Conservation (phyloP, 202 grass and related monocot species). For the Musa balbisiana region DNA sequence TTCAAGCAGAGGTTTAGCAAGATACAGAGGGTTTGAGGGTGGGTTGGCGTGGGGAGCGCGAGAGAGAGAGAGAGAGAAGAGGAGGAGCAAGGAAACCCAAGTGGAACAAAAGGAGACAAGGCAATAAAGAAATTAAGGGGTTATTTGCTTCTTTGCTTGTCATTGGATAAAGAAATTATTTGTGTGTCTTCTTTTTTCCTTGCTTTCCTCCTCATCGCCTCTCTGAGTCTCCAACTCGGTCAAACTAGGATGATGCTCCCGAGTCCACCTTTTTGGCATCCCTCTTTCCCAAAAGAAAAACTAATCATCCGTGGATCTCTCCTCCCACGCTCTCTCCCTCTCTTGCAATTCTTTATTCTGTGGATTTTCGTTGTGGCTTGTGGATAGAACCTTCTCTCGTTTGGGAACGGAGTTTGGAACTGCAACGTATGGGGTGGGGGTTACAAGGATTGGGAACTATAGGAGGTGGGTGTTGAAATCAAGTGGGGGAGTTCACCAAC, state of each 20-base stretch:
- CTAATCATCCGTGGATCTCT: neutral
- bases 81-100: no score
- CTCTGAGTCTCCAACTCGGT: slow-evolving; percentile 43
- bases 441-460: no score
- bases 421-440: no score
- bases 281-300: slow-evolving; percentile 15
- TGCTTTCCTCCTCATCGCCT: slow-evolving; percentile 9
- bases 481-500: no score
- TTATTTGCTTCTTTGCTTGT: no score
- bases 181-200: neutral
- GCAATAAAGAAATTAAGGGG: neutral
- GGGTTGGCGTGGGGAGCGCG: no score
- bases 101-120: neutral
- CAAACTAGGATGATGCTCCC: slow-evolving; percentile 58
- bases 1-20: neutral
- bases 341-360: neutral
- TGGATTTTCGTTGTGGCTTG: no score
- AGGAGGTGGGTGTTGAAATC: no score
- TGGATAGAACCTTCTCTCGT: no score
- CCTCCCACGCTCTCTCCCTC: no score
- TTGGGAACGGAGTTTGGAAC: no score
- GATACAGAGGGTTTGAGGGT: neutral
- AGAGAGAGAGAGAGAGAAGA: no score
- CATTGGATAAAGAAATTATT: neutral
- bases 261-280: slow-evolving; percentile 8